Percentiles rank a stretch among this genome's conserved stretches.
Evolutionary conservation across 2,329 filamentous ascomycete species (phyloP).

Genomic region (Emericellopsis atlantica): DNA sequence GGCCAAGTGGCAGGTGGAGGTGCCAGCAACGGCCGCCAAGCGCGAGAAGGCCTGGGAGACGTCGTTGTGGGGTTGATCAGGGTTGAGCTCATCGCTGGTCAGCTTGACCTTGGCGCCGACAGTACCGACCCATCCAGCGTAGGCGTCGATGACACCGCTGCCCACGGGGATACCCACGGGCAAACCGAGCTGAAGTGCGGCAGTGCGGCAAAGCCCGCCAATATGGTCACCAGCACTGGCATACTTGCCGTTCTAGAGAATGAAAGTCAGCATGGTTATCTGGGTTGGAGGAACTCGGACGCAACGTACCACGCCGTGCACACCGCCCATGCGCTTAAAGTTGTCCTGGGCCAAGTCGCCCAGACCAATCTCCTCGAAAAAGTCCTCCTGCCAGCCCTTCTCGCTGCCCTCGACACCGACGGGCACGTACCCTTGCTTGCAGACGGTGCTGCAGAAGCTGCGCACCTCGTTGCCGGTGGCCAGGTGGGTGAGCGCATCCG

Average conservation of each 20-base stretch:
- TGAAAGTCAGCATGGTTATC: neutral
- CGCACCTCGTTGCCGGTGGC: slow-evolving; percentile 85
- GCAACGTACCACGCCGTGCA: slow-evolving; percentile 80
- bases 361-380: slow-evolving; percentile 78
- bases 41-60: slow-evolving; percentile 87
- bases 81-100: slow-evolving; percentile 50
- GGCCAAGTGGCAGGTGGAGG: slow-evolving; percentile 92
- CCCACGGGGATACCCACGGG: slow-evolving; percentile 82
- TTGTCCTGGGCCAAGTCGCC: slow-evolving; percentile 71
- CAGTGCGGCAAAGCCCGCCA: slow-evolving; percentile 71
- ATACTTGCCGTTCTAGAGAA: slow-evolving; percentile 71
- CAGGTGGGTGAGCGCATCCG: slow-evolving; percentile 85
- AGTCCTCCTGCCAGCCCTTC: slow-evolving; percentile 97
- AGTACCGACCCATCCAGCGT: slow-evolving; percentile 96
- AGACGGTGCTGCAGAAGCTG: slow-evolving; percentile 92
- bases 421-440: slow-evolving; percentile 93
- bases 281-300: slow-evolving; percentile 2
- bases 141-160: slow-evolving; percentile 94
- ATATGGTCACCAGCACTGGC: slow-evolving; percentile 86
- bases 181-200: slow-evolving; percentile 72
- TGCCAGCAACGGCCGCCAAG: slow-evolving; percentile 87
- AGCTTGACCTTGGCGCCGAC: slow-evolving; percentile 93
- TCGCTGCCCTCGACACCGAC: slow-evolving; percentile 96
- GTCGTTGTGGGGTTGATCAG: slow-evolving; percentile 62
- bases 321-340: slow-evolving; percentile 87